Base-by-base conservation (phyloP, 768 basidiomycete species). In the Auricularia cornea region DNA sequence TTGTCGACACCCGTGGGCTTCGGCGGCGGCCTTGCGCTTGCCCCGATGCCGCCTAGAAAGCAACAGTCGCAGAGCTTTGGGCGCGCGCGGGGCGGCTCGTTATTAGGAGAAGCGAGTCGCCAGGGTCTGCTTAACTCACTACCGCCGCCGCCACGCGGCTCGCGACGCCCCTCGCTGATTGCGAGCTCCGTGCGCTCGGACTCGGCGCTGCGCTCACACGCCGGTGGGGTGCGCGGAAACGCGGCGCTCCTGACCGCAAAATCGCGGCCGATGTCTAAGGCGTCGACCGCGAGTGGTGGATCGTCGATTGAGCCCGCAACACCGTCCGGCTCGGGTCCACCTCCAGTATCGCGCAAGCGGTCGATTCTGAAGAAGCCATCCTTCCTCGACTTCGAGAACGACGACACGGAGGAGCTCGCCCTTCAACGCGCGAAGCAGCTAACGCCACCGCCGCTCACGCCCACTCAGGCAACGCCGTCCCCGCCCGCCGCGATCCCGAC, bases 321-420 rank as follows among this genome's bases (percentile, higher is more conserved):
- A 12, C 77, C 75, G 66, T 62, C 68, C 2, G 73, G 76, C 20
- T 66, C 23, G 51, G 38, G 48, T 3, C 26, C 48, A 18, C 23
- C 40, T 59, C 77, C 74, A 62, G 66, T 68, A n/a, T 68, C 78
- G 52, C 79, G 78, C 63, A 79, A 81, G 56, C 79, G 77, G 59
- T 83, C 83, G 6, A 76, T 89, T 64, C 80, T 86, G 75, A 79
- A 79, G 69, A 87, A 88, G 69, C 84, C 88, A 23, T 89, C 87
- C 1, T 90, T 90, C 72, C 75, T 90, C 59, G 86, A 89, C 38
- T 87, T 90, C 63, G 85, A 75, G 28, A 77, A 79, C 63, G 72
- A 73, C 31, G 59, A 32, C 26, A 69, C 71, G 31, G 64, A 31
- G 28, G 66, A 68, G 33, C 31, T 12, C 59, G 32, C 16, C 6